These are phyloP conservation scores for Anthoceros angustus DNA, from an alignment of 225 moss, liverwort and hornwort species.

Conservation along the genomic window DNA sequence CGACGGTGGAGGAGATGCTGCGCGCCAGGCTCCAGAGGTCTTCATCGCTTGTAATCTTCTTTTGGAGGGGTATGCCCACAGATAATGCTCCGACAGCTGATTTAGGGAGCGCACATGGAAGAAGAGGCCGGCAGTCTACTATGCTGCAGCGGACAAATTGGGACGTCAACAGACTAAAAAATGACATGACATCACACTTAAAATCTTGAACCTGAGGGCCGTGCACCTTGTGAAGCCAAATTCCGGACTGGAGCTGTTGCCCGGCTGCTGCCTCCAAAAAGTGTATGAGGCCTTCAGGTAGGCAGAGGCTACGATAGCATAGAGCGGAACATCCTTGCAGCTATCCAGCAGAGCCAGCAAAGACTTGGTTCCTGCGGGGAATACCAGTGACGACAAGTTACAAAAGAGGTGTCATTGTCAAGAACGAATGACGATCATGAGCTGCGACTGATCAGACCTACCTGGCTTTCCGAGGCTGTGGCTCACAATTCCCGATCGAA, in stretches of 20 bases:
- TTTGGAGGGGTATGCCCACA: not conserved
- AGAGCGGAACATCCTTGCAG: too few relatives aligned
- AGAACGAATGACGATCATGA: not conserved
- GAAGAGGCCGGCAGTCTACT: not conserved
- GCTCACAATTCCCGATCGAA: constrained; percentile 33
- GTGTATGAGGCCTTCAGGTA: too few relatives aligned
- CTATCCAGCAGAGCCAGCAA: too few relatives aligned
- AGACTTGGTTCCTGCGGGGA: too few relatives aligned
- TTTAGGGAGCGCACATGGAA: not conserved
- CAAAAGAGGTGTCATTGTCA: not conserved
- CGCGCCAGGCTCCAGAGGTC: not conserved
- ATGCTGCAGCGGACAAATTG: not conserved
- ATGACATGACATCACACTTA: not conserved
- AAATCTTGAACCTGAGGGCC: not conserved
- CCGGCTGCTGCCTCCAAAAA: too few relatives aligned
- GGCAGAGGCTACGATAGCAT: too few relatives aligned
- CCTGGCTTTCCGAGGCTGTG: constrained; percentile 70
- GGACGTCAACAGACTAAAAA: not conserved
- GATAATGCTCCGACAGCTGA: not conserved
- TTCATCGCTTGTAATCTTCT: not conserved
- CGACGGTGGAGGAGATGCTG: not conserved
- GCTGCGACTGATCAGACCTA: constrained; percentile 4
- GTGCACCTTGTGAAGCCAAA: too few relatives aligned
- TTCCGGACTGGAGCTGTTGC: too few relatives aligned
- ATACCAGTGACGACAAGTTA: not conserved